A percentile compares a stretch with the other conserved stretches of the same genome.
These are phyloP conservation scores for Claviceps spartinae DNA, from an alignment of 2,329 filamentous ascomycete species.

Conservation along the genomic window DNA sequence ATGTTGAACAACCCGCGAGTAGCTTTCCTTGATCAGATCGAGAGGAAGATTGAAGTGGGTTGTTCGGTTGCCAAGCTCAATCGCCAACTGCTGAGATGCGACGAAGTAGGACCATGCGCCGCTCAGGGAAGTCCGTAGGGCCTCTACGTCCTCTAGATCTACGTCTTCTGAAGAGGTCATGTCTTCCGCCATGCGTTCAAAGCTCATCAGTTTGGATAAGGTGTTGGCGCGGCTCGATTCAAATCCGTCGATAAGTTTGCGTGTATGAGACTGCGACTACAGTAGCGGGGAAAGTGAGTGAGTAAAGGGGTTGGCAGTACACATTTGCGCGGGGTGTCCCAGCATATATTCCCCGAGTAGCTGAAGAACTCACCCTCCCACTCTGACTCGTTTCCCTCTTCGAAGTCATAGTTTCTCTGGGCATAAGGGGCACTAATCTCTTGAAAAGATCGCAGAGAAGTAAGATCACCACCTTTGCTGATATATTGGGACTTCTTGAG, in stretches of 20 bases:
- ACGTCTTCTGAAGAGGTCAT: slow-evolving; percentile 42
- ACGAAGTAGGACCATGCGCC: slow-evolving; percentile 61
- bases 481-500: too few species aligned
- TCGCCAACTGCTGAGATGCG: slow-evolving; percentile 53
- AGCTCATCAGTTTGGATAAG: slow-evolving; percentile 55
- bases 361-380: background rate
- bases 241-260: slow-evolving; percentile 48
- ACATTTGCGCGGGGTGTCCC: too few species aligned
- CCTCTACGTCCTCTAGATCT: slow-evolving; percentile 23
- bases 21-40: slow-evolving; percentile 51
- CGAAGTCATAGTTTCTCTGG: background rate
- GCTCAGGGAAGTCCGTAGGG: slow-evolving; percentile 52
- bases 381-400: background rate
- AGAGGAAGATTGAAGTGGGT: slow-evolving; percentile 54
- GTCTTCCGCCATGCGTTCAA: slow-evolving; percentile 50
- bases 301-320: too few species aligned
- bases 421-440: background rate
- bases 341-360: too few species aligned
- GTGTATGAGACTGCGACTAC: slow-evolving; percentile 22
- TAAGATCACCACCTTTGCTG: too few species aligned
- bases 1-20: slow-evolving; percentile 47
- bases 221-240: slow-evolving; percentile 59
- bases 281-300: too few species aligned
- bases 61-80: slow-evolving; percentile 55
- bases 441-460: background rate